These are phyloP conservation scores for Echinosophora koreensis DNA, from an alignment of 306 rosid genomes.

Conservation along the genomic window DNA sequence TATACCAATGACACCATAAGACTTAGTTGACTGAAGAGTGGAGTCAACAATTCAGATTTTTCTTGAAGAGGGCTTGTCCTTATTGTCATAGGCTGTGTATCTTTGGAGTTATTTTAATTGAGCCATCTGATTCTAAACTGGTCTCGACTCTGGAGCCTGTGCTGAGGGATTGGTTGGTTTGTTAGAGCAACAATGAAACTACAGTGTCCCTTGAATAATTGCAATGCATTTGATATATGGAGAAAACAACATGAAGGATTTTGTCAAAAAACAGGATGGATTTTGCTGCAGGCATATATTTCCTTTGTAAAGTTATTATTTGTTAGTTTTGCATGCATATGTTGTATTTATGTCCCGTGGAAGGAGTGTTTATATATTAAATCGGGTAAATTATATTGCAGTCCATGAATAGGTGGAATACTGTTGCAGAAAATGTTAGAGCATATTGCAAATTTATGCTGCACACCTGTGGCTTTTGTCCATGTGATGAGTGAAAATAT, in stretches of 20 bases:
- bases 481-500: constrained; percentile 8
- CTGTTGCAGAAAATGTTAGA: constrained; percentile 8
- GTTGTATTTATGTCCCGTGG: constrained; percentile 24
- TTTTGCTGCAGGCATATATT: constrained; percentile 37
- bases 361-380: constrained; percentile 20
- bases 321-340: constrained; percentile 29
- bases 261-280: too few species aligned
- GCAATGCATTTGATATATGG: neutral
- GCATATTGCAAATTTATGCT: constrained; percentile 17
- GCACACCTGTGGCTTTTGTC: neutral
- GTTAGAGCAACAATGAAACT: constrained; percentile 20
- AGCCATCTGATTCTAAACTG: neutral
- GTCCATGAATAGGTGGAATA: neutral
- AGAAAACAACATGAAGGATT: constrained; percentile 3
- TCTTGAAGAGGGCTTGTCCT: too few species aligned
- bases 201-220: constrained; percentile 22
- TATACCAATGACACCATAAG: constrained; percentile 64
- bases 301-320: constrained; percentile 41
- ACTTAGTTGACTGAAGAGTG: constrained; percentile 52
- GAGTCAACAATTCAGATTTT: constrained; percentile 24
- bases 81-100: neutral
- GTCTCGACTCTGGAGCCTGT: neutral
- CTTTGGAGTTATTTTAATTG: constrained; percentile 7
- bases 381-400: constrained; percentile 26
- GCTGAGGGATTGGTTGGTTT: constrained; percentile 15